Percentiles rank a stretch among this genome's conserved stretches.
Evolutionary conservation across 2,329 filamentous ascomycete species (phyloP).

Genomic region (Trichothecium sympodiale): DNA sequence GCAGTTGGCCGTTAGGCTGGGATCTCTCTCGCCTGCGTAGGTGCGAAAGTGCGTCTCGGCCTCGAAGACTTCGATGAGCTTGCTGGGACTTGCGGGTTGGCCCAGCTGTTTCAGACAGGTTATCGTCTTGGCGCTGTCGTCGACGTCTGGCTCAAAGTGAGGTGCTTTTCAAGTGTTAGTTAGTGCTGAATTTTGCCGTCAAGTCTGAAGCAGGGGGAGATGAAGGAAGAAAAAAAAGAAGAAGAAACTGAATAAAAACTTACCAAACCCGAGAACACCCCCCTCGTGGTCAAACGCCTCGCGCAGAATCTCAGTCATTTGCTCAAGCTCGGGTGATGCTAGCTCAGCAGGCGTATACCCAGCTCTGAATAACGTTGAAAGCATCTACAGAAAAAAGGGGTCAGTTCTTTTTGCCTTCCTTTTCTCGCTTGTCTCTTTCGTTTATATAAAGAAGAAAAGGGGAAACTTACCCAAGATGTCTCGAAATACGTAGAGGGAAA

Average conservation of each 20-base stretch:
- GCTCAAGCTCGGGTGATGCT: neutral
- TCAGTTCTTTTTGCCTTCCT: no score
- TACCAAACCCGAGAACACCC: slow-evolving; percentile 8
- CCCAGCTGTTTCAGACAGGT: slow-evolving; percentile 4
- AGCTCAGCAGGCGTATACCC: slow-evolving; percentile 4
- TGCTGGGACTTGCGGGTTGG: neutral
- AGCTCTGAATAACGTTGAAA: slow-evolving; percentile 4
- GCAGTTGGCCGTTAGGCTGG: slow-evolving; percentile 8
- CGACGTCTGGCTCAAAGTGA: slow-evolving; percentile 6
- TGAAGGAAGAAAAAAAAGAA: no score
- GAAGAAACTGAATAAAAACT: no score
- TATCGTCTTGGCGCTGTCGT: slow-evolving; percentile 10
- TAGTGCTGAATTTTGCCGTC: neutral
- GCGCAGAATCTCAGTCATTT: slow-evolving; percentile 2
- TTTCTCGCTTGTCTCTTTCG: no score
- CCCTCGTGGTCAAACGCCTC: slow-evolving; percentile 1
- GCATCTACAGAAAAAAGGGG: neutral
- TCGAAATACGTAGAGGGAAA: slow-evolving; percentile 8
- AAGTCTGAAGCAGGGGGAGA: no score
- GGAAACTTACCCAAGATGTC: slow-evolving; percentile 3
- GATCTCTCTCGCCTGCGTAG: slow-evolving; percentile 5
- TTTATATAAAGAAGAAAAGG: neutral
- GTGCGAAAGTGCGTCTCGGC: slow-evolving; percentile 6
- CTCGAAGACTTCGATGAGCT: slow-evolving; percentile 6
- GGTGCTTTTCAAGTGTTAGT: slow-evolving; percentile 3